Percentiles rank a stretch among this genome's conserved stretches.
phyloP scores from a whole-genome alignment of 1,139 yeast species.

The Yamadazyma oceani region DNA sequence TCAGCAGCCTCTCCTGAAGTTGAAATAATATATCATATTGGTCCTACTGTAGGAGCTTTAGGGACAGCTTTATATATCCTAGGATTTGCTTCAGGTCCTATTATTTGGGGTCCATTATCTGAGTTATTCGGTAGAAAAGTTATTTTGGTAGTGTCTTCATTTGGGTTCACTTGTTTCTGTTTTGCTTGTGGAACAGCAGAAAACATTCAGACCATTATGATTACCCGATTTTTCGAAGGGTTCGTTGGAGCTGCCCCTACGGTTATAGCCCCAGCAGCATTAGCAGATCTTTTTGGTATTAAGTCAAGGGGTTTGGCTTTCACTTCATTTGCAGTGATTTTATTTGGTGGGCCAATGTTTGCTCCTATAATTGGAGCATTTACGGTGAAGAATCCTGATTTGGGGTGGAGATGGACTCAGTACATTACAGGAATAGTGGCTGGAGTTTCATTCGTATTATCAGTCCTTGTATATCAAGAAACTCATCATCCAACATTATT shows the following conservation, averaged over 20 bases:
- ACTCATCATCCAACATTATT: constrained; percentile 51
- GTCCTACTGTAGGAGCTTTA: constrained; percentile 30
- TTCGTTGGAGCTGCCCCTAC: constrained; percentile 40
- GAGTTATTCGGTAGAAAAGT: constrained; percentile 38
- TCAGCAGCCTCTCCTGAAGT: constrained; percentile 25
- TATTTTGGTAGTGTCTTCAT: constrained; percentile 26
- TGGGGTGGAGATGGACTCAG: constrained; percentile 59
- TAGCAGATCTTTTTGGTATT: constrained; percentile 36
- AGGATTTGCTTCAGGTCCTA: constrained; percentile 44
- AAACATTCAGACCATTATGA: constrained; percentile 38
- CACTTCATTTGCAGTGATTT: constrained; percentile 28
- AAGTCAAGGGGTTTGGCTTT: constrained; percentile 33
- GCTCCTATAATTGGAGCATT: constrained; percentile 40
- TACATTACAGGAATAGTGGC: constrained; percentile 54
- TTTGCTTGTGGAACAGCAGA: constrained; percentile 40
- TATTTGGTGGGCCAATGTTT: constrained; percentile 46
- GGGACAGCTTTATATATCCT: constrained; percentile 39
- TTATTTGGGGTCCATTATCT: constrained; percentile 40
- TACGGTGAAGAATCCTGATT: constrained; percentile 24
- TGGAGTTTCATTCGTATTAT: constrained; percentile 27
- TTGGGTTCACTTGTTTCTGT: constrained; percentile 32
- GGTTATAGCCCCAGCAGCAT: constrained; percentile 41
- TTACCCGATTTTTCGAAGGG: constrained; percentile 40
- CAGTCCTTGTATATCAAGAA: constrained; percentile 38
- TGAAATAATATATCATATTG: constrained; percentile 27